Base-by-base conservation (phyloP, 352 stramenopile genomes). In the Plasmopara viticola region DNA sequence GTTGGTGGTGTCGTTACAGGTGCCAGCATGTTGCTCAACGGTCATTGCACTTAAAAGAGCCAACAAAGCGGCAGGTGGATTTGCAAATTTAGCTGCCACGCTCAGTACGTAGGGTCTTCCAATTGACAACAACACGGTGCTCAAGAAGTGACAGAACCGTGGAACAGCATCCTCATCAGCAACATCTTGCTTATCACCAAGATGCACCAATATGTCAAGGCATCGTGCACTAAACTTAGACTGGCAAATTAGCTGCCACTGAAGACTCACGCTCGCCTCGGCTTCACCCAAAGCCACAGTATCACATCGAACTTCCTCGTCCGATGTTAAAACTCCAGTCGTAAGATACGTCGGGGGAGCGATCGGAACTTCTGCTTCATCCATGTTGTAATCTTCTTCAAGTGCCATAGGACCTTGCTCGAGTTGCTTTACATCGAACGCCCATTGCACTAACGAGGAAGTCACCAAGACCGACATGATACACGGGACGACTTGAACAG, bases 1-100 rank as follows among this genome's bases (percentile, higher is more conserved):
- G 48, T 41, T 46, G 5, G 30, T 53, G 31, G 30, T 20, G 18
- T 17, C 12, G 13, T 29, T 31, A 6, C 20, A 8, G 18, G 28
- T 39, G 30, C 38, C 38, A 25, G 43, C 33, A 42, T 58, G 43
- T 25, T 66, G 59, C 4, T 84, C 68, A 8, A 68, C 51, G 40
- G 66, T 73, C 47, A 84, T 68, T 10, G 64, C 60, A 55, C 74
- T 84, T 20, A 89, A 31, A 17, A 87, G 62, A 18, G 73, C 51
- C 33, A 82, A 74, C 7, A 89, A 58, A 6, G 72, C 52, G 12
- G 53, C 40, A 8, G 68, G 46, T 15, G 78, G 75, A 7, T 71
- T 63, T 12, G 62, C 64, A 51, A 86, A 86, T 20, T 56, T 75
- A 44, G 70, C 56, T 5, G 56, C 64, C 17, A 86, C 51, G 14